phyloP scores from a whole-genome alignment of 2,329 filamentous ascomycete genomes.

The Alternaria ventricosa region DNA sequence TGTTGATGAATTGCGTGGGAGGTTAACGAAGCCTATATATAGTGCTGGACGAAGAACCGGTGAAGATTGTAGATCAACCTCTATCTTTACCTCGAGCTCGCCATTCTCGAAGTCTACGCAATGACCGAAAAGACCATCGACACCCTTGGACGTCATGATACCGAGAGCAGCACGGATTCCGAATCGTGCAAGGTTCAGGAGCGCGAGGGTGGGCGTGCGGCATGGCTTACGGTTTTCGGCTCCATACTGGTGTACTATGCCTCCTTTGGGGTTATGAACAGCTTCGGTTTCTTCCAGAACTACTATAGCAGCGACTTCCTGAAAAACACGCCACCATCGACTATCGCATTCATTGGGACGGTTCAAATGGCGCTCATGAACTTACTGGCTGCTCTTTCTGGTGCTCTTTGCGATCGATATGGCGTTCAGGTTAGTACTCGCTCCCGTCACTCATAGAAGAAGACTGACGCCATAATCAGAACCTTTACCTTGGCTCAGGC shows the following conservation, averaged over 20 bases:
- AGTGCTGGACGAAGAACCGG: not conserved
- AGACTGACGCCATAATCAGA: slow-evolving; percentile 25
- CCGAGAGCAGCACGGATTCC: slow-evolving; percentile 20
- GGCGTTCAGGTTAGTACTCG: slow-evolving; percentile 58
- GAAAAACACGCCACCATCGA: slow-evolving; percentile 34
- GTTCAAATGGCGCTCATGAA: slow-evolving; percentile 57
- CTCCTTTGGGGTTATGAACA: slow-evolving; percentile 51
- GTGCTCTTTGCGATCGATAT: slow-evolving; percentile 66
- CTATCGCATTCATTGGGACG: slow-evolving; percentile 54
- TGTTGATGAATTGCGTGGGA: not conserved
- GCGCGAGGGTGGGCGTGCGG: slow-evolving; percentile 21
- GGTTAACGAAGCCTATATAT: slow-evolving; percentile 7
- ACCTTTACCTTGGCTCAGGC: slow-evolving; percentile 36
- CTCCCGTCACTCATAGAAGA: not conserved
- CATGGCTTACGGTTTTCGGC: slow-evolving; percentile 48
- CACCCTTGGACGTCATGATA: slow-evolving; percentile 10
- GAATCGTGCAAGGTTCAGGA: slow-evolving; percentile 34
- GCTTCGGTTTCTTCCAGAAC: slow-evolving; percentile 54
- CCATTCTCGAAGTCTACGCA: slow-evolving; percentile 3
- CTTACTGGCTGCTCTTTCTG: slow-evolving; percentile 64
- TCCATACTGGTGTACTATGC: slow-evolving; percentile 48
- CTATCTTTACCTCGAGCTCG: not conserved
- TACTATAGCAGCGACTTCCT: slow-evolving; percentile 52
- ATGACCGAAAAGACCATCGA: slow-evolving; percentile 23
- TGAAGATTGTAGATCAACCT: not conserved